phyloP scores from a whole-genome alignment of 768 basidiomycete species.

The Agaricus bisporus region DNA sequence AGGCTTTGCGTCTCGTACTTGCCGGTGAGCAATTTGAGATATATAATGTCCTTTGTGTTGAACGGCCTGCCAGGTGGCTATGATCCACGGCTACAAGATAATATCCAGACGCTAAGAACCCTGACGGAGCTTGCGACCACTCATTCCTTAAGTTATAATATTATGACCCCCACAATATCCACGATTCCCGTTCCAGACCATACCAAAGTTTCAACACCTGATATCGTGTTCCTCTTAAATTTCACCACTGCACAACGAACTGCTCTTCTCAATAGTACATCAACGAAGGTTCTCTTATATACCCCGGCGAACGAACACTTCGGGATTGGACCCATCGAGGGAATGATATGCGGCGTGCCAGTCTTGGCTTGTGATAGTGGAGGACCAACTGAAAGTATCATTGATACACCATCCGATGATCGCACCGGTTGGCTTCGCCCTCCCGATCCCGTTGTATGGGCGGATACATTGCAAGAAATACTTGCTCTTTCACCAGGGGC shows the following conservation, averaged over 20 bases:
- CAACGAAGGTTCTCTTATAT: conserved; percentile 77
- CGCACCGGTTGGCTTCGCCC: conserved; percentile 76
- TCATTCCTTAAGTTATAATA: conserved; percentile 50
- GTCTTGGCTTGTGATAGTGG: conserved; percentile 84
- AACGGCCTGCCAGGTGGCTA: conserved; percentile 62
- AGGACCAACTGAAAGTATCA: conserved; percentile 86
- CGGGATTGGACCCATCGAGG: conserved; percentile 94
- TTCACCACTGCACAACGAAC: conserved; percentile 83
- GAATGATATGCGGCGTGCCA: conserved; percentile 87
- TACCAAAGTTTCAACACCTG: conserved; percentile 28
- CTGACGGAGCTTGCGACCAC: conserved; percentile 56
- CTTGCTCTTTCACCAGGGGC: conserved; percentile 35
- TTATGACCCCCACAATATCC: conserved; percentile 44
- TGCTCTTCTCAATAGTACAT: conserved; percentile 61
- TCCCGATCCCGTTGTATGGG: conserved; percentile 65
- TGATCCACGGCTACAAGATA: conserved; percentile 83
- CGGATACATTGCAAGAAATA: conserved; percentile 58
- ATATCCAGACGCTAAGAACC: conserved; percentile 57
- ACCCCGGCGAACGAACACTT: conserved; percentile 96
- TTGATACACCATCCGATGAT: conserved; percentile 26
- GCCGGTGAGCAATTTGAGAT: conserved; percentile 46
- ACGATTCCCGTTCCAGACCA: conserved; percentile 15
- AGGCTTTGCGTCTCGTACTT: conserved; percentile 62
- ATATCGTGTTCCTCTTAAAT: conserved; percentile 87
- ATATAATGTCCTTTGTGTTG: neutral